Conservation (phyloP, 352 stramenopile species). For the Phytophthora citrophthora region DNA sequence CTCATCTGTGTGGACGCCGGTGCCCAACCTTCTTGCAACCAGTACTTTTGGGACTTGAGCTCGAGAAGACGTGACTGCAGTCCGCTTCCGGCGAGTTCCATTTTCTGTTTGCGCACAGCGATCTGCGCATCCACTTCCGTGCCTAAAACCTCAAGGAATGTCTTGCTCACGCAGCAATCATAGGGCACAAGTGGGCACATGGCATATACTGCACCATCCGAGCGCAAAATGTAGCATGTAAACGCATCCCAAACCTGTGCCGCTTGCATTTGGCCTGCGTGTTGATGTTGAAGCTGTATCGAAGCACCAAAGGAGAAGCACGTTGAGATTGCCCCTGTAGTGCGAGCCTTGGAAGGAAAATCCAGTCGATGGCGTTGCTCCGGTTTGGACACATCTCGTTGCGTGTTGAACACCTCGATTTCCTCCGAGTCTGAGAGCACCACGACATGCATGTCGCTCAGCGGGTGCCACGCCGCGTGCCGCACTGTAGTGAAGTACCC, state of each 20-base stretch:
- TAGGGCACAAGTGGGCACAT: conserved; percentile 77
- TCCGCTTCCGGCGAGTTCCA: conserved; percentile 14
- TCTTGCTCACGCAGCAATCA: conserved; percentile 51
- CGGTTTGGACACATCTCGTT: conserved; percentile 67
- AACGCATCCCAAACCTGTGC: conserved; percentile 70
- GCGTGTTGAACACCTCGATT: conserved; percentile 71
- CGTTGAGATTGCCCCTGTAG: conserved; percentile 42
- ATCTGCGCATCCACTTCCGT: conserved; percentile 73
- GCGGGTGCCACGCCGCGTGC: conserved; percentile 72
- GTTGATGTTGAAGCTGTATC: conserved; percentile 28
- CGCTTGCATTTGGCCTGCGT: conserved; percentile 25
- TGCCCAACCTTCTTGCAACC: conserved; percentile 74
- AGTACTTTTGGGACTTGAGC: conserved; percentile 88
- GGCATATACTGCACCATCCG: conserved; percentile 71
- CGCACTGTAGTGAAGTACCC: conserved; percentile 64
- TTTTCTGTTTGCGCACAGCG: conserved; percentile 54
- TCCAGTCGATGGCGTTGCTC: conserved; percentile 76
- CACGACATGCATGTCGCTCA: conserved; percentile 76
- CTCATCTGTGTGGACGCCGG: conserved; percentile 12
- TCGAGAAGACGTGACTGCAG: conserved; percentile 53
- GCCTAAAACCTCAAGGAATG: conserved; percentile 55
- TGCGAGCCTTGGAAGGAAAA: conserved; percentile 43
- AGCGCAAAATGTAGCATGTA: conserved; percentile 77
- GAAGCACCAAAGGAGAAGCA: conserved; percentile 67
- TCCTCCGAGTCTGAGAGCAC: conserved; percentile 81